Conservation (phyloP, 1,139 yeast genomes). For the Zygoascus sp. region DNA sequence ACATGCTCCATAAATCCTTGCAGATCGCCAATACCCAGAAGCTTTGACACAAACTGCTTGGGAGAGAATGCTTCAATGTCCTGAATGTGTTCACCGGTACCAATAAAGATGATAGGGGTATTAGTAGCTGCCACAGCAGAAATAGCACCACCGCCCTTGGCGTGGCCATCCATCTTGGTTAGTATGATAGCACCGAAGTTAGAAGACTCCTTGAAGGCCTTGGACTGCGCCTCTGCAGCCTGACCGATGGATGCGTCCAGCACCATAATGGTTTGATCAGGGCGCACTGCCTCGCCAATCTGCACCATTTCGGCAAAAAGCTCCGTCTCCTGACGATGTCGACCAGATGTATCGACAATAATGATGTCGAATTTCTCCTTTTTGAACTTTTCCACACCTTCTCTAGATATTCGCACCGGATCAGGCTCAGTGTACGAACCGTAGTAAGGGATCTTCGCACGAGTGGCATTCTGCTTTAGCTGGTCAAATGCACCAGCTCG, state of each 20-base stretch:
- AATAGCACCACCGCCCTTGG: constrained; percentile 99
- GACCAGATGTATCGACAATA: constrained; percentile 96
- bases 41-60: constrained; percentile 77
- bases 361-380: constrained; percentile 89
- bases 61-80: constrained; percentile 93
- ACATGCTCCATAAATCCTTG: constrained; percentile 94
- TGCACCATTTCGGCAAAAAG: constrained; percentile 93
- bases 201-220: constrained; percentile 88
- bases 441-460: constrained; percentile 88
- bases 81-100: constrained; percentile 96
- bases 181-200: constrained; percentile 92
- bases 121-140: constrained; percentile 97
- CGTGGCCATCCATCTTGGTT: constrained; percentile 98
- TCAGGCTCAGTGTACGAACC: constrained; percentile 96
- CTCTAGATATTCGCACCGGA: constrained; percentile 86
- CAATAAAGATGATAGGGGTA: constrained; percentile 94
- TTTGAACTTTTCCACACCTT: constrained; percentile 89
- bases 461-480: constrained; percentile 93
- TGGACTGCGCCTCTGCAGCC: constrained; percentile 93
- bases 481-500: constrained; percentile 99
- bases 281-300: constrained; percentile 78
- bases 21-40: constrained; percentile 92
- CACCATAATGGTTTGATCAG: constrained; percentile 95
- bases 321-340: constrained; percentile 93
- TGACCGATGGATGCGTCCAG: constrained; percentile 97